These are phyloP conservation scores for Venturia oleaginea DNA, from an alignment of 2,329 filamentous ascomycete genomes.

Conservation along the genomic window DNA sequence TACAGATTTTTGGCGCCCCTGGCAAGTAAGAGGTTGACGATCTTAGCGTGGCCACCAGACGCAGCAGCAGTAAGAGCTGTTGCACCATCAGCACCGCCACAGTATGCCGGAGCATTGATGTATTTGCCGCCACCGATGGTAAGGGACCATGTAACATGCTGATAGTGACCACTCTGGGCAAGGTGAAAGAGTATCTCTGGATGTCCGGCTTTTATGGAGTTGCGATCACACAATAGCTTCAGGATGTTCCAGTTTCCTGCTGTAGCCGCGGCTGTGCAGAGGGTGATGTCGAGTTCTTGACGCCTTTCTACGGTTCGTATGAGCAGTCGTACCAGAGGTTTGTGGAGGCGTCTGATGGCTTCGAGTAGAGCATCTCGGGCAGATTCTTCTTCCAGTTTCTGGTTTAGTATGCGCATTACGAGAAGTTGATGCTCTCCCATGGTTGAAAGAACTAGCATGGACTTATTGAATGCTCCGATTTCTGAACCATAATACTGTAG, in stretches of 20 bases:
- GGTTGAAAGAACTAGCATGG: background rate
- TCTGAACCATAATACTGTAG: background rate
- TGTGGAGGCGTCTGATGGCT: background rate
- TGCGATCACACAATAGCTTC: background rate
- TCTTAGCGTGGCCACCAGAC: background rate
- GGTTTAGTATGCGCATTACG: background rate
- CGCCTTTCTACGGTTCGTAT: background rate
- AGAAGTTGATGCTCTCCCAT: background rate
- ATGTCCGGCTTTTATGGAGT: background rate
- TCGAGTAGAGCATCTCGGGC: background rate
- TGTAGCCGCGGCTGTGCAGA: background rate
- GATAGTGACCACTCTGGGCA: background rate
- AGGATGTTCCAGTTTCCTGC: background rate
- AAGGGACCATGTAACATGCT: background rate
- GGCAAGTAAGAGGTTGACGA: background rate
- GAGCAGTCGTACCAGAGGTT: background rate
- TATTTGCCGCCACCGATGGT: background rate
- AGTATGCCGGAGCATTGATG: background rate
- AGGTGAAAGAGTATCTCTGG: background rate
- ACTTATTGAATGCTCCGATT: background rate
- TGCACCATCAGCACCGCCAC: background rate
- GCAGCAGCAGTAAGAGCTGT: background rate
- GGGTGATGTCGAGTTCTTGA: background rate
- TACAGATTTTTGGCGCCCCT: background rate
- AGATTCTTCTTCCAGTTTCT: background rate